phyloP scores from a whole-genome alignment of 345 rosid genomes.

The Eucalyptus microcorys region DNA sequence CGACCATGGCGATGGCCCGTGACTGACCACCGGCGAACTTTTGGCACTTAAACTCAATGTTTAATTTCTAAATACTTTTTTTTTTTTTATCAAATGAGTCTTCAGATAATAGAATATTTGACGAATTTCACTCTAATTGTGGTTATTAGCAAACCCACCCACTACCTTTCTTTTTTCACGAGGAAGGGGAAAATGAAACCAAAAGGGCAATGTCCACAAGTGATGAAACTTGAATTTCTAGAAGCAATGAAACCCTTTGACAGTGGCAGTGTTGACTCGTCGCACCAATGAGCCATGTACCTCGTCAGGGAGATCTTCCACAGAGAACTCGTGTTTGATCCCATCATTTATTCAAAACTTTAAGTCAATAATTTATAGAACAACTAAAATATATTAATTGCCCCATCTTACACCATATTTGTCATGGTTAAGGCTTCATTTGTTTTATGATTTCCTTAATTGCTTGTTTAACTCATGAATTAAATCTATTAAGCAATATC shows the following conservation, averaged over 20 bases:
- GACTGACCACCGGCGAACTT: rapidly evolving
- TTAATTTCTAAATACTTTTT: no score
- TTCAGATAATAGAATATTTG: background rate
- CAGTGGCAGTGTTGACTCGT: background rate
- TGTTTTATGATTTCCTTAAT: background rate
- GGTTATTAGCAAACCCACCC: background rate
- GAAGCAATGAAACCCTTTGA: background rate
- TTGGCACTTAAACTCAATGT: background rate
- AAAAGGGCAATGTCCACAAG: background rate
- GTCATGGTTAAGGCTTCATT: background rate
- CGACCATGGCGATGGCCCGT: rapidly evolving
- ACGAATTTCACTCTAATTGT: no score
- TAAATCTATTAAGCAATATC: background rate
- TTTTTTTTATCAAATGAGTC: background rate
- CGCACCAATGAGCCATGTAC: background rate
- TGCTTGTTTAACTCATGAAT: background rate
- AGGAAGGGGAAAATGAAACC: background rate
- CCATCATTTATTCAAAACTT: background rate
- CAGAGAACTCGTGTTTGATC: background rate
- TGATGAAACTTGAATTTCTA: background rate
- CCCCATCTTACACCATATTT: background rate
- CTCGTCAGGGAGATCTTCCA: background rate
- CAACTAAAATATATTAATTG: background rate
- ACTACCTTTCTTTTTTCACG: background rate
- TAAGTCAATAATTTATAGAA: background rate